A percentile compares a stretch with the other conserved stretches of the same genome.
These are phyloP conservation scores for Phytopythium aichiense DNA, from an alignment of 352 stramenopile species.

Conservation along the genomic window DNA sequence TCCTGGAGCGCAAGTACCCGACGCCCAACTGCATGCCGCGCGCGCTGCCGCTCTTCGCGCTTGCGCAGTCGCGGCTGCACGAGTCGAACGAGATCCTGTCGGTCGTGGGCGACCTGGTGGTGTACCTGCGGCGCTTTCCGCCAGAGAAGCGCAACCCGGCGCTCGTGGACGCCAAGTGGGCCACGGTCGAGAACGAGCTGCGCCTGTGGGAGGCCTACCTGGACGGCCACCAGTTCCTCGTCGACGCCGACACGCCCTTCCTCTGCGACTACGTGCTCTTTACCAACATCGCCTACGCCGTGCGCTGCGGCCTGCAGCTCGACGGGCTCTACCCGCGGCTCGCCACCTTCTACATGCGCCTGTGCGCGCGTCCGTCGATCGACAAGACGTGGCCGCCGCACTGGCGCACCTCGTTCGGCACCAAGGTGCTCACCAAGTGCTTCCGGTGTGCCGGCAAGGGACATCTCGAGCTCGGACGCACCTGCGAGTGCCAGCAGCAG, in stretches of 20 bases:
- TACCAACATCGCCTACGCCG: conserved; percentile 82
- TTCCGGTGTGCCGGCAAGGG: conserved; percentile 41
- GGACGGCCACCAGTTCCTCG: conserved; percentile 54
- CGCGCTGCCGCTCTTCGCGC: conserved; percentile 45
- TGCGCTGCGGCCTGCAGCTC: conserved; percentile 79
- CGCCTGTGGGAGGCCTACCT: conserved; percentile 78
- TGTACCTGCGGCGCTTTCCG: conserved; percentile 74
- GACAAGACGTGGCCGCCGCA: conserved; percentile 82
- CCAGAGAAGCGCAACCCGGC: conserved; percentile 45
- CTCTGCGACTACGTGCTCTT: conserved; percentile 83
- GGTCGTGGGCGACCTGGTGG: conserved; percentile 73
- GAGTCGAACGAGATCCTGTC: conserved; percentile 85
- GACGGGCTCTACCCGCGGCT: conserved; percentile 75
- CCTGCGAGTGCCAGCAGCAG: conserved; percentile 14
- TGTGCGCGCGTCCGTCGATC: conserved; percentile 66
- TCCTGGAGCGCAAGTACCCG: conserved; percentile 68
- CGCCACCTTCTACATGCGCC: conserved; percentile 72
- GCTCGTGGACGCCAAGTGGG: conserved; percentile 71
- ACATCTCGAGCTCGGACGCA: conserved; percentile 3
- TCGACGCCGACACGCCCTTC: conserved; percentile 55
- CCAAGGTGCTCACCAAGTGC: conserved; percentile 80
- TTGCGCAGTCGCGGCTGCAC: conserved; percentile 73
- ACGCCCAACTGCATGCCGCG: conserved; percentile 41
- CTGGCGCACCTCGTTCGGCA: conserved; percentile 69
- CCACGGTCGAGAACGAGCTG: conserved; percentile 60